A percentile compares a stretch with the other conserved stretches of the same genome.
Conservation (phyloP, 148 eudicot species). For the Talinum fruticosum region DNA sequence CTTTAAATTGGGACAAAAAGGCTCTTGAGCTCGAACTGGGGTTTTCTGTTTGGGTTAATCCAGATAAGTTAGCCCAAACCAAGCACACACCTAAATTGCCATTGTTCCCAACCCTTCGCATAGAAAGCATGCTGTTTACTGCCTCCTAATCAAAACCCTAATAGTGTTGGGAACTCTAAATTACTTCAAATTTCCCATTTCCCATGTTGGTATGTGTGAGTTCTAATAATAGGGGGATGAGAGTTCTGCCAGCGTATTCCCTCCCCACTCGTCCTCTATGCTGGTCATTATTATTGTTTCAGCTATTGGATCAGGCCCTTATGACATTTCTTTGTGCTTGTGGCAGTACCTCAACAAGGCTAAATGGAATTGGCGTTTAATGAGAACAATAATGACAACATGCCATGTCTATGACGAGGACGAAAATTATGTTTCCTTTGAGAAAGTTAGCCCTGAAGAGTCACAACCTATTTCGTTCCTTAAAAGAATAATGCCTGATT, state of each 20-base stretch:
- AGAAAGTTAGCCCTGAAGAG: constrained; percentile 62
- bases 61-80: not conserved
- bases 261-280: not conserved
- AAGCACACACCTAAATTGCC: not conserved
- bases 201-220: not conserved
- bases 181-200: not conserved
- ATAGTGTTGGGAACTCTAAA: not conserved
- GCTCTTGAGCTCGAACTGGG: not conserved
- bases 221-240: not conserved
- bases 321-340: constrained; percentile 7
- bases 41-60: not conserved
- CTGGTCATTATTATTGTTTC: not conserved
- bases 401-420: constrained; percentile 76
- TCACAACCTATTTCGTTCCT: constrained; percentile 78
- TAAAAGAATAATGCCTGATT: constrained; percentile 72
- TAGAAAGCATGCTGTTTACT: not conserved
- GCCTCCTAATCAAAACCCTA: not conserved
- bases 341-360: constrained; percentile 85
- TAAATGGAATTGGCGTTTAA: constrained; percentile 93
- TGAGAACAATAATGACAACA: constrained; percentile 84
- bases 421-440: constrained; percentile 65
- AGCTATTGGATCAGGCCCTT: not conserved
- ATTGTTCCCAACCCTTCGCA: not conserved
- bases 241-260: not conserved
- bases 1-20: not conserved